A percentile compares a stretch with the other conserved stretches of the same genome.
phyloP scores from a whole-genome alignment of 805 yeast genomes.

The Wickerhamiella azymoides region DNA sequence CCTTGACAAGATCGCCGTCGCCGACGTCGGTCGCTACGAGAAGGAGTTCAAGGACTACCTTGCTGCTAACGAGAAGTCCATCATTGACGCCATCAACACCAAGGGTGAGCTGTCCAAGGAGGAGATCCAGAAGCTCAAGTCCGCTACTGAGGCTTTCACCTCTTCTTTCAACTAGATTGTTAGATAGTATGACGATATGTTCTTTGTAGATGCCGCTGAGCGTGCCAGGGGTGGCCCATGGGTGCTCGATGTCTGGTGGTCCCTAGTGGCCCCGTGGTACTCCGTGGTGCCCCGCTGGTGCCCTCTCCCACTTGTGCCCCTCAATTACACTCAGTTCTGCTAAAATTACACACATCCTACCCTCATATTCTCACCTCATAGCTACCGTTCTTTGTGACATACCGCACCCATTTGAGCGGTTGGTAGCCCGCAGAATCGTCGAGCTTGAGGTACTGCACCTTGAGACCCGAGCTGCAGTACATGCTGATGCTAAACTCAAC shows the following conservation, averaged over 20 bases:
- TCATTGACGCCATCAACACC: constrained; percentile 70
- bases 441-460: constrained; percentile 59
- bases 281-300: too few relatives aligned
- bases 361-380: constrained; percentile 66
- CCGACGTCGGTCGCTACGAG: constrained; percentile 85
- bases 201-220: too few relatives aligned
- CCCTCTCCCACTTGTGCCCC: too few relatives aligned
- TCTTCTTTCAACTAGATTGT: constrained; percentile 54
- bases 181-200: constrained; percentile 6
- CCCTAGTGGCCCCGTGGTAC: background rate
- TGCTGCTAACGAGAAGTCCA: constrained; percentile 75
- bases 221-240: too few relatives aligned
- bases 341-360: too few relatives aligned
- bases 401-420: constrained; percentile 81
- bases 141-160: constrained; percentile 84
- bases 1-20: constrained; percentile 76
- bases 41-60: constrained; percentile 81
- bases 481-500: constrained; percentile 54
- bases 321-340: too few relatives aligned
- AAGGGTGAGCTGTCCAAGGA: constrained; percentile 88
- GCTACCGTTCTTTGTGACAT: constrained; percentile 59
- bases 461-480: constrained; percentile 65
- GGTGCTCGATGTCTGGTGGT: too few relatives aligned
- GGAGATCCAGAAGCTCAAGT: constrained; percentile 69
- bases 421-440: constrained; percentile 44